Base-by-base conservation (phyloP, 768 basidiomycete species). In the Auricularia cornea region DNA sequence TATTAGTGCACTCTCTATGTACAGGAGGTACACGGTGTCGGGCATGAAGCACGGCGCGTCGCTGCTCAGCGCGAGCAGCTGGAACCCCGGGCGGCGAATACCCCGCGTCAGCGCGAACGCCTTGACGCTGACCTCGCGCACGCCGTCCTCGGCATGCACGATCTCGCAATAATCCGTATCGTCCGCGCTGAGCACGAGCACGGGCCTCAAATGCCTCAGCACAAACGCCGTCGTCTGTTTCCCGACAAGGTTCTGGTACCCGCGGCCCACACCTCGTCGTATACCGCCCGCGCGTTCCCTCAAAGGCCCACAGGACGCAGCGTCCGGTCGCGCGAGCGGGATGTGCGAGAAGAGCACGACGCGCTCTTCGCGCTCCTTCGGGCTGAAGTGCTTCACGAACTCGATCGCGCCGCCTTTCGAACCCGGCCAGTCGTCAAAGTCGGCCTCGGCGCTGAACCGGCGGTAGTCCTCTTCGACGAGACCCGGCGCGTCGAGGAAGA, bases 131-230 rank as follows among this genome's bases (percentile, higher is more conserved):
- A 95, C 81, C 75, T 98, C 95, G 60, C 80, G 82, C 14, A 84
- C 76, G 38, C 73, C 40, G 62, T 70, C 40, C 68, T 60, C 20
- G 65, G 35, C 38, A 64, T 87, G 84, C 71, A 78, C 77, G 70
- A 86, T 84, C 76, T 91, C 91, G 74, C 96, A 98, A 67, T 95
- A 93, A 69, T 98, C 96, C 72, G 97, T 94, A 70, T 98, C 94
- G 73, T 98, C 94, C 4, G 92, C 96, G 67, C 91, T 94, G 73
- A 93, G 88, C 35, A 95, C 78, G 14, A 90, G 73, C 1, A 79
- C 77, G 5, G 95, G 95, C 41, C 78, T 76, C 31, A 93, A 71
- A 23, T 70, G 77, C 40, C 85, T 76, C 59, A 97, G 76, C 30
- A 98, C 70, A 70, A 90, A 89, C 41, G 78, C 68, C 1, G 87